Conservation (phyloP, 257 asterid genomes). For the Solanum corneliomulleri region DNA sequence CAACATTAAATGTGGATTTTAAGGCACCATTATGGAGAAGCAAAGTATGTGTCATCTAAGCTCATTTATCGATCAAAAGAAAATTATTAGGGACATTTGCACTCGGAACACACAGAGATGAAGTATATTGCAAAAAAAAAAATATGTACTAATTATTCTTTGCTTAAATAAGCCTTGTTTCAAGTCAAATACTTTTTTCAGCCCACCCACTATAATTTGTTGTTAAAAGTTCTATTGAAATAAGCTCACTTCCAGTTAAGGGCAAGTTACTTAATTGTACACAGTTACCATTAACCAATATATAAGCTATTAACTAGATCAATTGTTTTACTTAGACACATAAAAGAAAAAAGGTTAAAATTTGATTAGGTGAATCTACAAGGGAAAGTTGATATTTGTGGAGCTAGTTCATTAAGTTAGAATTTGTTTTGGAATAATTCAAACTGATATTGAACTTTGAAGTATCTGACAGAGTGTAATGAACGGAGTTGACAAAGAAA, state of each 20-base stretch:
- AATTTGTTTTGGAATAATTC: neutral
- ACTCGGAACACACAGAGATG: neutral
- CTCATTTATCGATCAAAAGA: neutral
- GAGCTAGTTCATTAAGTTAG: neutral
- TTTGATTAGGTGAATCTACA: neutral
- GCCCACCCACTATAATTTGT: neutral
- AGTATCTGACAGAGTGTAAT: neutral
- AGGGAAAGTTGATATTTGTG: neutral
- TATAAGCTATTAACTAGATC: neutral
- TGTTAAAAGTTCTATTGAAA: neutral
- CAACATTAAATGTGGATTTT: neutral
- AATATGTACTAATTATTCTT: neutral
- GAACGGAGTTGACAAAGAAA: neutral
- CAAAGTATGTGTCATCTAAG: neutral
- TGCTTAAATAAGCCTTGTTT: neutral
- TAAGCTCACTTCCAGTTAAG: neutral
- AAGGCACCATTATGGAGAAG: neutral
- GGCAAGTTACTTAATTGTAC: neutral
- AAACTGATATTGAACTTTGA: neutral
- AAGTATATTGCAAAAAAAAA: neutral
- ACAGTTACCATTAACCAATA: neutral
- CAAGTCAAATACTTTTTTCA: neutral
- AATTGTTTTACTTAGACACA: neutral
- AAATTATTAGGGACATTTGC: neutral
- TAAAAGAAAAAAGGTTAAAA: neutral